phyloP scores from a whole-genome alignment of 2,329 filamentous ascomycete species.

The Cladophialophora exuberans region DNA sequence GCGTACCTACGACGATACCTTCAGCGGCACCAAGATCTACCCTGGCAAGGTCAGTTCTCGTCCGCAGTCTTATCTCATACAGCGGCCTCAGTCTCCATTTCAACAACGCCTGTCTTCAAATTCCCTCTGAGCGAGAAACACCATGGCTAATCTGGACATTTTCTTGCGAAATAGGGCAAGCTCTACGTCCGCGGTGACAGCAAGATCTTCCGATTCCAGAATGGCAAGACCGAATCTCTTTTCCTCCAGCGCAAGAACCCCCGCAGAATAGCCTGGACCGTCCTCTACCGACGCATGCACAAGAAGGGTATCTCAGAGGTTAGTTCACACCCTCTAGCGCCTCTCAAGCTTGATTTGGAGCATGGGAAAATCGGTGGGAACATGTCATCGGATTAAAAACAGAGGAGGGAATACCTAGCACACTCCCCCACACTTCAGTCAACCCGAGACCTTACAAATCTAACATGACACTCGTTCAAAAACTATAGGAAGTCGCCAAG shows the following conservation, averaged over 20 bases:
- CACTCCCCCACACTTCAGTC: not conserved
- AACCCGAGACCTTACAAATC: not conserved
- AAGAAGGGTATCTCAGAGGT: constrained; percentile 99
- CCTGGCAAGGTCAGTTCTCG: constrained; percentile 72
- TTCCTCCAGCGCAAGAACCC: constrained; percentile 99
- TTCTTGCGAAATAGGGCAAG: constrained; percentile 73
- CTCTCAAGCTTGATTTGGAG: no score
- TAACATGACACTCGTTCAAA: not conserved
- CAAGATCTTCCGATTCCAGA: constrained; percentile 99
- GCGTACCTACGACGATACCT: constrained; percentile 78
- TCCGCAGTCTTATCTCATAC: no score
- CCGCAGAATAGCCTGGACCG: constrained; percentile 98
- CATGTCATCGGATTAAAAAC: not conserved
- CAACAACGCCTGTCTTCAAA: no score
- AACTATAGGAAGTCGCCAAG: constrained; percentile 91
- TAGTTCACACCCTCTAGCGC: constrained; percentile 48
- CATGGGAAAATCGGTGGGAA: not conserved
- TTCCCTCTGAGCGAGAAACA: not conserved
- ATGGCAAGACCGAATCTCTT: constrained; percentile 98
- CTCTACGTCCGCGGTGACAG: constrained; percentile 99
- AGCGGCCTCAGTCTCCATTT: no score
- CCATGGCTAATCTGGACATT: constrained; percentile 22
- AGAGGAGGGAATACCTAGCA: constrained; percentile 2
- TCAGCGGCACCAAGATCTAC: constrained; percentile 79
- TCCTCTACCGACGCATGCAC: constrained; percentile 97